Evolutionary conservation across 805 yeast species (phyloP), one percentile per base, ranked within the genome.

Genomic region (Metschnikowia peoriensis): DNA sequence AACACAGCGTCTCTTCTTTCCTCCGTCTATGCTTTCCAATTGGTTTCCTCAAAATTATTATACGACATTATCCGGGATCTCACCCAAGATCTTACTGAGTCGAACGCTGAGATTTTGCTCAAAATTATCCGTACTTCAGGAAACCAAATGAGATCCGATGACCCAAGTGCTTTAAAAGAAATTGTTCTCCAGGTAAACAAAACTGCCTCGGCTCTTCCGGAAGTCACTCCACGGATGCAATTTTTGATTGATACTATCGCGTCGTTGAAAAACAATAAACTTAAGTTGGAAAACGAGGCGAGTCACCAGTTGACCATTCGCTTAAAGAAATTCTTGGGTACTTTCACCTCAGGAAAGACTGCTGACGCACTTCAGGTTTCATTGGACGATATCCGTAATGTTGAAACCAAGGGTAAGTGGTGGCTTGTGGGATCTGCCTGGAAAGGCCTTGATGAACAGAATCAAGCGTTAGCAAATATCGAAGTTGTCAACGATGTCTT

Each of bases 401-500:
- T 89, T 27, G 88, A 86, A 12, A 81, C 86, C 0, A 83, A 84
- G 58, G 99, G 99, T 52, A 94, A 93, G 69, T 94, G 99, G 99
- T 94, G 99, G 99, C 76, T 94, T 34, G 93, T 94, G 32, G 99
- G 99, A 46, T 89, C 98, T 1, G 97, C 99, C 0, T 94, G 97
- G 97, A 89, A 84, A 63, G 97, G 97, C 2, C 71, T 75, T 50
- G 76, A 70, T 42, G 56, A 48, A 12, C 53, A 49, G 35, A 46
- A 41, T 14, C 46, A 49, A n/a, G 57, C 53, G 3, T 50, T 74
- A 41, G 72, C 71, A 4, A 78, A 79, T 47, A 64, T 73, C 4
- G 69, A 68, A 4, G 77, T 79, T 1, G 76, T 83, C 52, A 82
- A 80, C 56, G 91, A 84, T 51, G 70, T 86, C 9, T 71, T 86